Conservation (phyloP, 2,329 filamentous ascomycete species). For the Coniochaeta prunicola region DNA sequence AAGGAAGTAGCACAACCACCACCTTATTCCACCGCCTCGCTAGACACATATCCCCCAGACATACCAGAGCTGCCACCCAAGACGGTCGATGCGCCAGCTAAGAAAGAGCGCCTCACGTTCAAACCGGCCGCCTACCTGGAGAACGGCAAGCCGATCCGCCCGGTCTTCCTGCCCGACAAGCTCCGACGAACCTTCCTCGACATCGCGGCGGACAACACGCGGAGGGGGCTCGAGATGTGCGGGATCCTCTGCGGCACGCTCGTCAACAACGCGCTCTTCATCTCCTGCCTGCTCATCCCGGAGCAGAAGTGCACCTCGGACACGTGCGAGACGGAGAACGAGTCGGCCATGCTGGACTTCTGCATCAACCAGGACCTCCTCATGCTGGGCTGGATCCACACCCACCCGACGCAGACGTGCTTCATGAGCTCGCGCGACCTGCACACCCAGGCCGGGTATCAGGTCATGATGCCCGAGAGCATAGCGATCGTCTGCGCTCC, state of each 20-base stretch:
- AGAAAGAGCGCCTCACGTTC: slow-evolving; percentile 65
- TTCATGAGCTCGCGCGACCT: slow-evolving; percentile 95
- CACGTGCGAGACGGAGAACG: slow-evolving; percentile 91
- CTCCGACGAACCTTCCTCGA: slow-evolving; percentile 69
- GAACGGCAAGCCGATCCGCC: slow-evolving; percentile 77
- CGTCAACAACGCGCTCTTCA: slow-evolving; percentile 89
- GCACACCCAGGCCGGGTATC: slow-evolving; percentile 90
- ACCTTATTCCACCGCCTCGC: slow-evolving; percentile 18
- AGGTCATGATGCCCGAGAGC: slow-evolving; percentile 93
- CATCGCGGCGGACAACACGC: slow-evolving; percentile 70
- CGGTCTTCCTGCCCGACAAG: slow-evolving; percentile 74
- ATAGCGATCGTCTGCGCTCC: slow-evolving; percentile 96
- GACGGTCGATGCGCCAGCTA: slow-evolving; percentile 19
- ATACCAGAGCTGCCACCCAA: slow-evolving; percentile 23
- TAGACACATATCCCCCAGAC: slow-evolving; percentile 9
- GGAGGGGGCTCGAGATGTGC: slow-evolving; percentile 81
- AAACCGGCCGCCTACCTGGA: slow-evolving; percentile 82
- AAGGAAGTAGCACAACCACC: slow-evolving; percentile 16
- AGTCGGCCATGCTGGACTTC: slow-evolving; percentile 78
- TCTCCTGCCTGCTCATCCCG: slow-evolving; percentile 81
- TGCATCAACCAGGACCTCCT: slow-evolving; percentile 78
- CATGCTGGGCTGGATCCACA: slow-evolving; percentile 95
- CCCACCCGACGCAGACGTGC: slow-evolving; percentile 91
- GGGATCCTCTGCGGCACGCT: slow-evolving; percentile 88
- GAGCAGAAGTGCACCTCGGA: slow-evolving; percentile 86